Evolutionary conservation across 129 eudicot species (phyloP).

Genomic region (Arctium lappa): DNA sequence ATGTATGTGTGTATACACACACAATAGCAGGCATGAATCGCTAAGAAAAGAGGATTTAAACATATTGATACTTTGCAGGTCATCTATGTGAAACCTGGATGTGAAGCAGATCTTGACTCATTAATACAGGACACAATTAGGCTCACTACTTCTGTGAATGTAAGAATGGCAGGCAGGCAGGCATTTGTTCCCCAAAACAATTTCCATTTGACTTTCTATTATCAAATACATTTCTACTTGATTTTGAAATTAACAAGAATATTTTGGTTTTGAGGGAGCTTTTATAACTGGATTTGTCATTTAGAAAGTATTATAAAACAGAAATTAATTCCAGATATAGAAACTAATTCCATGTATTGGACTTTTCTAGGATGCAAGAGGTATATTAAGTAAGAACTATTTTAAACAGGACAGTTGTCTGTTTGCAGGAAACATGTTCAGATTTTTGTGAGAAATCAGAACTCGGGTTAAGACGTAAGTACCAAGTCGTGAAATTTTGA

Average conservation of each 20-base stretch:
- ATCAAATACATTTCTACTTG: not conserved
- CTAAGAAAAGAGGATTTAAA: constrained; percentile 3
- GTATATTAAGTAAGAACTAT: not conserved
- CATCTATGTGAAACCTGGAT: constrained; percentile 85
- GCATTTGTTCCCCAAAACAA: not conserved
- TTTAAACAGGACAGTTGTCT: constrained; percentile 7
- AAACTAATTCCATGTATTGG: not conserved
- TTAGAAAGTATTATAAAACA: not conserved
- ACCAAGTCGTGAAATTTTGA: not conserved
- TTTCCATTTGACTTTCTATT: not conserved
- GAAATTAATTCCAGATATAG: not conserved
- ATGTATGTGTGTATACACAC: not conserved
- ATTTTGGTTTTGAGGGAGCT: constrained; percentile 11
- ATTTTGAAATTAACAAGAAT: not conserved
- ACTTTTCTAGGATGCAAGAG: constrained; percentile 10
- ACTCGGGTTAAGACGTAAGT: constrained; percentile 62
- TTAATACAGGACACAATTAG: constrained; percentile 74
- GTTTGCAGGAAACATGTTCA: constrained; percentile 83
- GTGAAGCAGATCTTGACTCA: constrained; percentile 84
- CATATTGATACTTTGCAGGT: constrained; percentile 45
- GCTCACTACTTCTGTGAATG: constrained; percentile 71
- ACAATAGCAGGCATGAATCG: not conserved
- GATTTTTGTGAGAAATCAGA: constrained; percentile 72
- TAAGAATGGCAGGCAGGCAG: constrained; percentile 17
- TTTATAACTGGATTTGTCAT: not conserved